These are phyloP conservation scores for Raffaelea albimanens DNA, from an alignment of 2,329 filamentous ascomycete species.

Conservation along the genomic window DNA sequence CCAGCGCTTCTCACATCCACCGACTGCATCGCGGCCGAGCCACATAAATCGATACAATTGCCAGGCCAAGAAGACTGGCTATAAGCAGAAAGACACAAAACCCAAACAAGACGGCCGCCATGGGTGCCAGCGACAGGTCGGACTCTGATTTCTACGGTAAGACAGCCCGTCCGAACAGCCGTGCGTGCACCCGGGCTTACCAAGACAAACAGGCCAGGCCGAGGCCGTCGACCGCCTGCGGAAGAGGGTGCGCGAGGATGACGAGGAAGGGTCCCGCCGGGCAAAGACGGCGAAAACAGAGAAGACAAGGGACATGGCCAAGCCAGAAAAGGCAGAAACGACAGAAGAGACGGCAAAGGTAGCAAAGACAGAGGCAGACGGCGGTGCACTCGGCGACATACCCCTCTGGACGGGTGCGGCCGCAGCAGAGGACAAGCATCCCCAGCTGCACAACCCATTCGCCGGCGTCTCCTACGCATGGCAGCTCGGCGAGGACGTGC, in stretches of 20 bases:
- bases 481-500: slow-evolving; percentile 31
- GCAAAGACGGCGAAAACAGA: background rate
- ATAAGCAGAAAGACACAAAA: too few relatives aligned
- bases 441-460: slow-evolving; percentile 48
- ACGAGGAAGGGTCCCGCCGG: background rate
- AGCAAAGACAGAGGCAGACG: too few relatives aligned
- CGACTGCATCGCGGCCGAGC: too few relatives aligned
- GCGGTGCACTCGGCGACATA: too few relatives aligned
- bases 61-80: too few relatives aligned
- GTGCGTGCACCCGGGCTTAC: background rate
- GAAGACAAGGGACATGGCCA: too few relatives aligned
- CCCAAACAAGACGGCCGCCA: background rate
- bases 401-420: background rate
- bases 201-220: slow-evolving; percentile 40
- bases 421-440: background rate
- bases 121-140: slow-evolving; percentile 27
- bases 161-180: background rate
- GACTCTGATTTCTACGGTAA: slow-evolving; percentile 51
- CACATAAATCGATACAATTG: too few relatives aligned
- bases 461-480: slow-evolving; percentile 45
- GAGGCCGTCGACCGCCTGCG: slow-evolving; percentile 37
- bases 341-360: background rate
- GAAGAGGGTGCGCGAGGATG: slow-evolving; percentile 37
- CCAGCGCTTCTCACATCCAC: too few relatives aligned
- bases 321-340: background rate